phyloP scores from a whole-genome alignment of 2,329 filamentous ascomycete species.

The Aplosporella prunicola region DNA sequence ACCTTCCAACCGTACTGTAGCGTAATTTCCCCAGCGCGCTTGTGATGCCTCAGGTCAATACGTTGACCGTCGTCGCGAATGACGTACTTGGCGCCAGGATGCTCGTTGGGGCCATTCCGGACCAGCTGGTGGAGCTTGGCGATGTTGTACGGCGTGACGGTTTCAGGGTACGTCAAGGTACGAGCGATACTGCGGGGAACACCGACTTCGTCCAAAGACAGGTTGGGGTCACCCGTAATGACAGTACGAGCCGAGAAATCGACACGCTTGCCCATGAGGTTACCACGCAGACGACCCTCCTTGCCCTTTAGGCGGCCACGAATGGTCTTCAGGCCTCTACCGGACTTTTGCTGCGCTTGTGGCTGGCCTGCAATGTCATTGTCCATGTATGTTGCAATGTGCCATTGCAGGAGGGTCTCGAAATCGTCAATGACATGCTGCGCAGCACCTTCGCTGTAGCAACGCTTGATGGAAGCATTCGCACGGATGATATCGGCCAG shows the following conservation, averaged over 20 bases:
- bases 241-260: constrained; percentile 99
- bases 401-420: constrained; percentile 86
- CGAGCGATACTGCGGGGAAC: constrained; percentile 89
- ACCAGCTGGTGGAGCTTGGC: constrained; percentile 82
- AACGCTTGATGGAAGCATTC: constrained; percentile 88
- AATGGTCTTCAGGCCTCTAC: constrained; percentile 91
- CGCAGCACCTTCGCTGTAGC: constrained; percentile 82
- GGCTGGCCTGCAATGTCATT: constrained; percentile 97
- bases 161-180: constrained; percentile 91
- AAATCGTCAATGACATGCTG: constrained; percentile 88
- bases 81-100: constrained; percentile 94
- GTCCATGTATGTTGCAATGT: constrained; percentile 99
- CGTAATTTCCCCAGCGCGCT: constrained; percentile 73
- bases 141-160: constrained; percentile 96
- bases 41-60: constrained; percentile 90
- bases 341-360: constrained; percentile 92
- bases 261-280: constrained; percentile 99
- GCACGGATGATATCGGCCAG: constrained; percentile 96
- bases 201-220: constrained; percentile 94
- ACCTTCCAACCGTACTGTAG: constrained; percentile 98
- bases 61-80: constrained; percentile 87
- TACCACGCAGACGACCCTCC: constrained; percentile 93
- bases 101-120: constrained; percentile 85
- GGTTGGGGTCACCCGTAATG: constrained; percentile 95
- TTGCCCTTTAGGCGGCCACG: constrained; percentile 97